Conservation (phyloP, 805 yeast genomes). For the Wickerhamiella cacticola region DNA sequence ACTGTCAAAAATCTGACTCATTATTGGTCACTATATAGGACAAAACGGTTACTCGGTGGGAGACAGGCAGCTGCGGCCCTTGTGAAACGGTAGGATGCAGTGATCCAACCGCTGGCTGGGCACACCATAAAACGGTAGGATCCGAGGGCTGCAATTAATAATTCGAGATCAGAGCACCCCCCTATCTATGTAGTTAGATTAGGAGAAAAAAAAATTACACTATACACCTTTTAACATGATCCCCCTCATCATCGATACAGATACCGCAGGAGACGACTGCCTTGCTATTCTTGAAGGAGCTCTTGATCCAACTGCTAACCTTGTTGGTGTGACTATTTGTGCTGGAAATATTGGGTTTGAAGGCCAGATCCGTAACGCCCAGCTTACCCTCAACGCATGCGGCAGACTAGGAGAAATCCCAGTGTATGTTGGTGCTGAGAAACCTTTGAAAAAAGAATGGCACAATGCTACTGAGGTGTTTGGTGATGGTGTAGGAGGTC, state of each 20-base stretch:
- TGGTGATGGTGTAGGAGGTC: conserved; percentile 12
- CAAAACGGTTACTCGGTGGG: no score
- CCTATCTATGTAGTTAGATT: no score
- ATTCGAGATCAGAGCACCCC: no score
- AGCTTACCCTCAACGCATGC: conserved; percentile 9
- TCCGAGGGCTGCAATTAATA: no score
- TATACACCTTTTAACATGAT: no score
- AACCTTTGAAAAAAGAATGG: conserved; percentile 6
- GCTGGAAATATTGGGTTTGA: conserved; percentile 11
- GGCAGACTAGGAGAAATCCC: conserved; percentile 9
- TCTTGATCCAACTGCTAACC: conserved; percentile 9
- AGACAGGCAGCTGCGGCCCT: no score
- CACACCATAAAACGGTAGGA: no score
- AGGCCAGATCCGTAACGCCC: conserved; percentile 10
- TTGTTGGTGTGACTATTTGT: conserved; percentile 9
- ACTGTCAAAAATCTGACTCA: no score
- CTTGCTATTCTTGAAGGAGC: conserved; percentile 8
- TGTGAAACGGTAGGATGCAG: no score
- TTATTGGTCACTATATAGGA: no score
- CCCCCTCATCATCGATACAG: conserved; percentile 11
- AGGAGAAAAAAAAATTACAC: no score
- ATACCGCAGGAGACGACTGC: conserved; percentile 12
- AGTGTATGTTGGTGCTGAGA: conserved; percentile 6
- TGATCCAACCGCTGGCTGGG: no score
- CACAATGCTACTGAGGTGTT: conserved; percentile 11